phyloP scores from a whole-genome alignment of 148 eudicot species.

The Rhododendron henanense region DNA sequence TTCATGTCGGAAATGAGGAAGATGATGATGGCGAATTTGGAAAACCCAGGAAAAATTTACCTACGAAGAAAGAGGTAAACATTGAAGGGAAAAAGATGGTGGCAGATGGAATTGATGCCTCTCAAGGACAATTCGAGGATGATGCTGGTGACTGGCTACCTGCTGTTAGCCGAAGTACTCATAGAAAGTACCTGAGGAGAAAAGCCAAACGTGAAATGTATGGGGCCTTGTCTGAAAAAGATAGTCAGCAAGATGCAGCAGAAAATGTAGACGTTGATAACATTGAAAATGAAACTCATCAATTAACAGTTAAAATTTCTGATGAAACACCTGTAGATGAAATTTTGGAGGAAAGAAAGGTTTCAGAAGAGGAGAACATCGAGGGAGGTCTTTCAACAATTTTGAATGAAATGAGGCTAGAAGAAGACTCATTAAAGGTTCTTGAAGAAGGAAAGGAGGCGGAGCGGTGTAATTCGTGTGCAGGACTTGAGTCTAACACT shows the following conservation, averaged over 20 bases:
- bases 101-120: constrained; percentile 90
- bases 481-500: constrained; percentile 11
- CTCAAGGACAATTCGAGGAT: constrained; percentile 66
- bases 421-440: constrained; percentile 36
- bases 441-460: constrained; percentile 23
- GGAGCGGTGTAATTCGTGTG: constrained; percentile 7
- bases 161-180: constrained; percentile 94
- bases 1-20: constrained; percentile 29
- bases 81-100: constrained; percentile 87
- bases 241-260: constrained; percentile 32
- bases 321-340: constrained; percentile 28
- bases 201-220: constrained; percentile 71
- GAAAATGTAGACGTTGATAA: constrained; percentile 23
- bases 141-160: constrained; percentile 75
- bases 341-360: constrained; percentile 19
- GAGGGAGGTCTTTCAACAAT: constrained; percentile 48
- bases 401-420: constrained; percentile 63
- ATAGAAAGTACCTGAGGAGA: constrained; percentile 77
- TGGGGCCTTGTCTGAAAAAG: constrained; percentile 43
- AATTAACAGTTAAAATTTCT: constrained; percentile 10
- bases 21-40: constrained; percentile 30
- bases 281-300: constrained; percentile 27
- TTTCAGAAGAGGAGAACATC: constrained; percentile 14
- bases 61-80: constrained; percentile 68
- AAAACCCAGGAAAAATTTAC: constrained; percentile 37